Evolutionary conservation across 2,329 filamentous ascomycete genomes (phyloP), one percentile per base, ranked within the genome.

Genomic region (Thermomyces lanuginosus): DNA sequence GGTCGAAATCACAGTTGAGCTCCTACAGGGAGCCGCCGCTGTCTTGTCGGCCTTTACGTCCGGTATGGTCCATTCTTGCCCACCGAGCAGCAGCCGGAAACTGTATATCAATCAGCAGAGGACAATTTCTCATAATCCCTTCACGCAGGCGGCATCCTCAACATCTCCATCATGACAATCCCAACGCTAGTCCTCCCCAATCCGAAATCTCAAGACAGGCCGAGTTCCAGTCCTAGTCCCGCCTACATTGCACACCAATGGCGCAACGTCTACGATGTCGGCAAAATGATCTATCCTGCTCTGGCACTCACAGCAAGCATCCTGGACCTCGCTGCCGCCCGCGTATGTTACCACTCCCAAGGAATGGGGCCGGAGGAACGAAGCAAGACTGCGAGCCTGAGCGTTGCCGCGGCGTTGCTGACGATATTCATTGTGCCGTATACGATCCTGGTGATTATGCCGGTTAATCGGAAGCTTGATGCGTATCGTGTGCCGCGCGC

Each of bases 281-380:
- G 69, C 8, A 58, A 64, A 6, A 62, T 57, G 3, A 60, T 70
- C 9, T 52, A 55, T 2, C 53, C 67, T 3, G 61, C 69, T 32
- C 49, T 70, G 25, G 46, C 45, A 3, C 59, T 62, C 5, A 60
- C 60, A 0, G 67, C 71, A 20, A 30, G 64, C 6, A 63, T 68
- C 0, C 61, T 65, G 0, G 58, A 72, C 31, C 38, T 40, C n/a
- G n/a, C n/a, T n/a, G n/a, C n/a, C n/a, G n/a, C n/a, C n/a, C n/a
- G n/a, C n/a, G n/a, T n/a, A n/a, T n/a, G n/a, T n/a, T n/a, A n/a
- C n/a, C n/a, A n/a, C n/a, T n/a, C n/a, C n/a, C n/a, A n/a, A n/a
- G n/a, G n/a, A n/a, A n/a, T n/a, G n/a, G n/a, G n/a, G n/a, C n/a
- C n/a, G n/a, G n/a, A n/a, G n/a, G n/a, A n/a, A n/a, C n/a, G n/a